Conservation (phyloP, 768 basidiomycete genomes). For the Tricholoma flavovirens region DNA sequence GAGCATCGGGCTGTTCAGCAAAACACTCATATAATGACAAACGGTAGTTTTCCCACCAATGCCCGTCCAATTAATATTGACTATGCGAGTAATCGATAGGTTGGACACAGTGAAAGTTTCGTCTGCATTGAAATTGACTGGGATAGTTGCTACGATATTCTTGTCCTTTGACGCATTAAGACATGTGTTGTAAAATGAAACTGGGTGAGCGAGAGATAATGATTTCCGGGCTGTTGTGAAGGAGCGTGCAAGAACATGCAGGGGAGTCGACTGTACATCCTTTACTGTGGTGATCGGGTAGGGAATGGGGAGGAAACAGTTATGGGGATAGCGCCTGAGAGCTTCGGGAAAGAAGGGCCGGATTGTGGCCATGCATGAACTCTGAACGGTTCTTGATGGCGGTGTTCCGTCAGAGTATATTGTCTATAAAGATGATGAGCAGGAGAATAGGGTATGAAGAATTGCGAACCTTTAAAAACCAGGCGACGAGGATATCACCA, state of each 20-base stretch:
- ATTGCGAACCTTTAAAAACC: constrained; percentile 32
- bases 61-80: constrained; percentile 34
- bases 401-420: background rate
- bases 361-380: background rate
- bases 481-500: constrained; percentile 36
- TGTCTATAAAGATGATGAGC: background rate
- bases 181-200: too few relatives aligned
- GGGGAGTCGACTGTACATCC: background rate
- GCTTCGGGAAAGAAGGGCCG: background rate
- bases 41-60: constrained; percentile 30
- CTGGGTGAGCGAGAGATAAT: too few relatives aligned
- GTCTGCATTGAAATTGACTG: constrained; percentile 27
- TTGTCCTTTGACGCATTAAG: background rate
- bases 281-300: background rate
- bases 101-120: constrained; percentile 35
- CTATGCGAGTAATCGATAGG: constrained; percentile 34
- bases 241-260: background rate
- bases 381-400: background rate
- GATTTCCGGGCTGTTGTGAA: constrained; percentile 13
- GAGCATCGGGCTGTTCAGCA: constrained; percentile 28
- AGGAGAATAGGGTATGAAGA: background rate
- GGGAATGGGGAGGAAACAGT: background rate
- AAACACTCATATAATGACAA: constrained; percentile 34
- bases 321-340: background rate
- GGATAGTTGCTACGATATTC: constrained; percentile 26